Base-by-base conservation (phyloP, 176 grass and related monocot species). In the Chloris gayana region DNA sequence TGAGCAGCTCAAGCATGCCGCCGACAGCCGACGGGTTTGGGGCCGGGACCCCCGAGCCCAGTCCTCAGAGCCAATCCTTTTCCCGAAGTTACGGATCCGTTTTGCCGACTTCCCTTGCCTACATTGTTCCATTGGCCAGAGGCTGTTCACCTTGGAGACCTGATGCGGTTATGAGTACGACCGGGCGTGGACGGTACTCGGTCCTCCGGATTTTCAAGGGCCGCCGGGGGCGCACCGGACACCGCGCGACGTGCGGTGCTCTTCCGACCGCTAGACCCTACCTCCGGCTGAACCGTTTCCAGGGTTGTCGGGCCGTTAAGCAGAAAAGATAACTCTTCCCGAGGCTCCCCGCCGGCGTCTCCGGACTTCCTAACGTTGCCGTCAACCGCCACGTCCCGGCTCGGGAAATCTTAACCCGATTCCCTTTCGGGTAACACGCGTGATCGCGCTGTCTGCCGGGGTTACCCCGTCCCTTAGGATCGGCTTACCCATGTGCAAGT, bases 241-340 rank as follows among this genome's bases (percentile, higher is more conserved):
- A 85, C 85, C 83, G 33, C 75, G 80, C 64, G 85, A 88, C 72
- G 82, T 91, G 89, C 82, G 85, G 85, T 82, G 86, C 90, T 92
- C 90, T 88, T 92, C 74, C 74, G 74, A 27, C 83, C 79, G 70
- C 79, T 88, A 67, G 79, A 89, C 87, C 87, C 34, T 35, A 35
- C 34, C 34, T 92, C 75, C 75, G 87, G 79, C 80, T 89, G 70
- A 89, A 76, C 79, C 80, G 70, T 77, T 89, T 92, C 90, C 38
- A 87, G 83, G 90, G 83, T 89, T 72, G 83, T 80, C 70, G 27
- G 87, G 90, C 80, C 83, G 75, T 92, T 89, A 89, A 92, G 80
- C 71, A 87, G 75, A 92, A 89, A 89, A 89, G 80, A 89, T 89
- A 92, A 92, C 89, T 92, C 86, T 92, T 92, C 89, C 82, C 89